Percentiles rank a stretch among this genome's conserved stretches.
Evolutionary conservation across 768 basidiomycete species (phyloP).

Genomic region (Calocybe indica): DNA sequence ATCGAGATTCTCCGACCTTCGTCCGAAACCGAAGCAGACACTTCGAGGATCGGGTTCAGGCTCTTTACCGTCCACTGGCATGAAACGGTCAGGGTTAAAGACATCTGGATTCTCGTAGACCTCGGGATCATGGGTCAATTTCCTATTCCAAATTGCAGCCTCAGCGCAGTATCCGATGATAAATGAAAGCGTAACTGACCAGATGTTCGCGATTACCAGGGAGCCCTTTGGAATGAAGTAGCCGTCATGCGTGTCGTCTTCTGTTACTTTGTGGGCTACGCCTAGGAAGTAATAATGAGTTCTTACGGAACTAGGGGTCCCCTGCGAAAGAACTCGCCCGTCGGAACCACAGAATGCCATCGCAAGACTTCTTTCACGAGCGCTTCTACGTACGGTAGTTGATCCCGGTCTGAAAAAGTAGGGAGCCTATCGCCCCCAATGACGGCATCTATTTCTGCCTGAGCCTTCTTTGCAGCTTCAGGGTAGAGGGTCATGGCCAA

Average conservation of each 20-base stretch:
- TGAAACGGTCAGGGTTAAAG: constrained; percentile 59
- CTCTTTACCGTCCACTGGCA: constrained; percentile 32
- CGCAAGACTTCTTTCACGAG: constrained; percentile 53
- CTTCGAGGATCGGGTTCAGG: constrained; percentile 53
- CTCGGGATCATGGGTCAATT: constrained; percentile 47
- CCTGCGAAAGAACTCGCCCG: constrained; percentile 21
- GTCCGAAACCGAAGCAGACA: constrained; percentile 66
- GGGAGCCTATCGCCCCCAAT: constrained; percentile 57
- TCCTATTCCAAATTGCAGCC: constrained; percentile 21
- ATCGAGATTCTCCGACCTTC: constrained; percentile 36
- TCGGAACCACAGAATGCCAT: constrained; percentile 42
- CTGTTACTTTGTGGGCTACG: constrained; percentile 48
- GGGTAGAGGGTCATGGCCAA: constrained; percentile 56
- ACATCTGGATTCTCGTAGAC: constrained; percentile 46
- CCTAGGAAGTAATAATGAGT: constrained; percentile 20
- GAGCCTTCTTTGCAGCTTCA: constrained; percentile 51
- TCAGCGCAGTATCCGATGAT: constrained; percentile 12
- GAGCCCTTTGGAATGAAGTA: constrained; percentile 58
- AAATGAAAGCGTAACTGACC: constrained; percentile 21
- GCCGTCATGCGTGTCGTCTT: constrained; percentile 59
- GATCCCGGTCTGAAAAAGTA: constrained; percentile 48
- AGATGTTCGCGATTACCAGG: constrained; percentile 46
- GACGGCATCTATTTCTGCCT: constrained; percentile 55
- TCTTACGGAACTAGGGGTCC: constrained; percentile 5
- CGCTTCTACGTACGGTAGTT: constrained; percentile 57